Conservation (phyloP, 306 rosid species). For the Begonia peltatifolia region DNA sequence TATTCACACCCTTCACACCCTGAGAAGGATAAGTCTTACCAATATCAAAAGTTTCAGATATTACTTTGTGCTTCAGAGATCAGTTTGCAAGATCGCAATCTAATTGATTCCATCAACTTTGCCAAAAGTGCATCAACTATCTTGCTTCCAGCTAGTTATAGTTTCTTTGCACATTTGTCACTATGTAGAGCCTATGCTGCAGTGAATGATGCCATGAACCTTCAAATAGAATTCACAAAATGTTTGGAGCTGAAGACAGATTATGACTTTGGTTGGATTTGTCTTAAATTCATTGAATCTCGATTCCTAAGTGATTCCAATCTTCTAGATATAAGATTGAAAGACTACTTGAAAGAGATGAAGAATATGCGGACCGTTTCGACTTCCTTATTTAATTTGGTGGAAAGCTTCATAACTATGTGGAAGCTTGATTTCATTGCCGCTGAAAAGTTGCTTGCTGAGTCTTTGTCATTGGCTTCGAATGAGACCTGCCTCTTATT, state of each 20-base stretch:
- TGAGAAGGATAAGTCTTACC: constrained; percentile 20
- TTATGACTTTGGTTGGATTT: constrained; percentile 67
- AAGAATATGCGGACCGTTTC: constrained; percentile 32
- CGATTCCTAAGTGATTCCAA: constrained; percentile 31
- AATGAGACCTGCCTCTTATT: constrained; percentile 57
- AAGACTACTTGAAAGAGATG: constrained; percentile 26
- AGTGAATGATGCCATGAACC: constrained; percentile 36
- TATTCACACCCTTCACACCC: constrained; percentile 25
- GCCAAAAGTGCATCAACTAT: constrained; percentile 55
- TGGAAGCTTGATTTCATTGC: constrained; percentile 42
- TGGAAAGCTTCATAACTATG: constrained; percentile 38
- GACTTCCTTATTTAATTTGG: constrained; percentile 50
- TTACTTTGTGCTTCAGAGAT: constrained; percentile 85
- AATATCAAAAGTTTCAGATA: constrained; percentile 62
- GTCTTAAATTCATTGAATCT: constrained; percentile 63
- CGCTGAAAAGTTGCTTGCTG: constrained; percentile 56
- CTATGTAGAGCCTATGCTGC: constrained; percentile 66
- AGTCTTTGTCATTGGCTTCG: constrained; percentile 53
- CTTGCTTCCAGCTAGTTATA: constrained; percentile 43
- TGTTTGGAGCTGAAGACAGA: constrained; percentile 71
- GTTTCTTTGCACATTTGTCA: constrained; percentile 67
- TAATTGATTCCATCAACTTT: constrained; percentile 34
- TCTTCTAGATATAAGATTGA: constrained; percentile 32
- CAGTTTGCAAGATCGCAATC: constrained; percentile 58
- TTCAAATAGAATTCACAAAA: constrained; percentile 35